A percentile compares a stretch with the other conserved stretches of the same genome.
These are phyloP conservation scores for Eucalyptus cloeziana DNA, from an alignment of 345 rosid species.

Conservation along the genomic window DNA sequence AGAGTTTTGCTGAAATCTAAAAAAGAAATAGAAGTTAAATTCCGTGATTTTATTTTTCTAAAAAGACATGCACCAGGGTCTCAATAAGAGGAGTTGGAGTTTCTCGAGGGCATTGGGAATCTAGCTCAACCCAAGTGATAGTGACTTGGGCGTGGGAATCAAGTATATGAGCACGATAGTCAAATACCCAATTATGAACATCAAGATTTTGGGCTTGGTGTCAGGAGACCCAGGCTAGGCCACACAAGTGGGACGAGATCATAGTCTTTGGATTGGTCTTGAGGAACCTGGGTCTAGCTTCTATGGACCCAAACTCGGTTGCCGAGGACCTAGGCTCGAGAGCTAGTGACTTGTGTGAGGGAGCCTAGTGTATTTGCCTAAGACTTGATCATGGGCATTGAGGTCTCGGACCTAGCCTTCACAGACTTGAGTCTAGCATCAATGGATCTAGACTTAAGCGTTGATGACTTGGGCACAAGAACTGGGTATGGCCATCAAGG, in stretches of 20 bases:
- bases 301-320: accelerated
- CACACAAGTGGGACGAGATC: neutral
- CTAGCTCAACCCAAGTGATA: neutral
- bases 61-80: accelerated
- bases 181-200: neutral
- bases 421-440: accelerated
- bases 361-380: accelerated
- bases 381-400: accelerated
- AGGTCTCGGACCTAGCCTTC: neutral
- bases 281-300: accelerated
- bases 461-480: neutral
- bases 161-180: accelerated
- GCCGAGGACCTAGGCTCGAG: accelerated
- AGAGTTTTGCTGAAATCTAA: accelerated
- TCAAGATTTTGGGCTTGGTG: neutral
- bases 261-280: neutral
- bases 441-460: neutral
- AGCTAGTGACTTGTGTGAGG: accelerated
- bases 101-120: neutral
- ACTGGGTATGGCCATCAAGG: accelerated
- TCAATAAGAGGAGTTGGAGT: neutral
- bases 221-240: accelerated
- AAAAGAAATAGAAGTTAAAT: too few species aligned
- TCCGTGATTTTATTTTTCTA: too few species aligned
- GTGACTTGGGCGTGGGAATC: neutral